Evolutionary conservation across 495 filamentous ascomycete species (phyloP).

Genomic region (Massariosphaeria phaeospora): DNA sequence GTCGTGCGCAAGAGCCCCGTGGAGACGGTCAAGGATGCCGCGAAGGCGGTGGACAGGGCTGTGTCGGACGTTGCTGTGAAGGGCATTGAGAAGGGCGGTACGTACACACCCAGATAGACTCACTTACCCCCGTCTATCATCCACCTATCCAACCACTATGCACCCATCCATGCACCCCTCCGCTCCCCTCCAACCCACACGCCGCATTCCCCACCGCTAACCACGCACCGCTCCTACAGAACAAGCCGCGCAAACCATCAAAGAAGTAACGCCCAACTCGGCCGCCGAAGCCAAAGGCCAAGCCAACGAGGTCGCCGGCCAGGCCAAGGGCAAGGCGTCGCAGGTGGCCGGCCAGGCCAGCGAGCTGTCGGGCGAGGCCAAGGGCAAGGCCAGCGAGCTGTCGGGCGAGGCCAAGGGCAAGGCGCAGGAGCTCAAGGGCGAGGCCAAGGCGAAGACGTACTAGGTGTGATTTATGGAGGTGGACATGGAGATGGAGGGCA

Average conservation of each 20-base stretch:
- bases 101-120: slow-evolving; percentile 28
- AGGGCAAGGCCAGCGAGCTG: slow-evolving; percentile 35
- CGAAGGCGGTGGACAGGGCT: slow-evolving; percentile 52
- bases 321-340: slow-evolving; percentile 42
- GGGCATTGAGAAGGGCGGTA: slow-evolving; percentile 58
- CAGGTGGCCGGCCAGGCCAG: slow-evolving; percentile 40
- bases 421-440: too few relatives aligned
- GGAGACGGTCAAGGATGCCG: slow-evolving; percentile 52
- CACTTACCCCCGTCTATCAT: background rate
- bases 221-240: slow-evolving; percentile 38
- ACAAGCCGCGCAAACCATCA: slow-evolving; percentile 43
- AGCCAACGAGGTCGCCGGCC: slow-evolving; percentile 41
- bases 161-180: background rate
- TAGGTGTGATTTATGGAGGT: background rate
- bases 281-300: slow-evolving; percentile 47
- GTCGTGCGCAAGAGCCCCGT: slow-evolving; percentile 38
- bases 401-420: slow-evolving; percentile 22
- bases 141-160: background rate
- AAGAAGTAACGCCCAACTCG: slow-evolving; percentile 39
- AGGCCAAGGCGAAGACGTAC: slow-evolving; percentile 39
- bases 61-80: slow-evolving; percentile 54
- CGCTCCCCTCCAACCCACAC: background rate
- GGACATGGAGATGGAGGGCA: too few relatives aligned
- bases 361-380: slow-evolving; percentile 35
- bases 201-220: background rate